Evolutionary conservation across 2,329 filamentous ascomycete genomes (phyloP).

Genomic region (Exophiala xenobiotica): DNA sequence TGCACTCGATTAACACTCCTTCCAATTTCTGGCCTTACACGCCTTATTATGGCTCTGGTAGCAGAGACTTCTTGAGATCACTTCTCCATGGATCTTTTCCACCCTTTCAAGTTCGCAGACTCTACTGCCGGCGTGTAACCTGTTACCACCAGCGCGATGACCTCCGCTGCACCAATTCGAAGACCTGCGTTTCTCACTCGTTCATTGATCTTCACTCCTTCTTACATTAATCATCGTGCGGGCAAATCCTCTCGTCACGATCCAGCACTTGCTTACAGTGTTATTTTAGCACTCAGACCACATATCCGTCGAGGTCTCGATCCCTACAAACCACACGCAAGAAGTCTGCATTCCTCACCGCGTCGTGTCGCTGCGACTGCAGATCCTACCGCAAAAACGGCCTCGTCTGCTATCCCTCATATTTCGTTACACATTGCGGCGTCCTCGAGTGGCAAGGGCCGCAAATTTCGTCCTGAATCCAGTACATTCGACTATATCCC

Average conservation of each 20-base stretch:
- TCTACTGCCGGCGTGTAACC: not conserved
- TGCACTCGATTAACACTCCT: not conserved
- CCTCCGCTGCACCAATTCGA: slow-evolving; percentile 17
- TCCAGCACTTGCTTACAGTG: slow-evolving; percentile 28
- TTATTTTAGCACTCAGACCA: slow-evolving; percentile 23
- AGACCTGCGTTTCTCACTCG: slow-evolving; percentile 23
- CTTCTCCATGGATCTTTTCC: not conserved
- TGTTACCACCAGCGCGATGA: slow-evolving; percentile 13
- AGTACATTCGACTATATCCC: slow-evolving; percentile 74
- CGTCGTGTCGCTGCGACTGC: slow-evolving; percentile 7
- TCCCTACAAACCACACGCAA: slow-evolving; percentile 20
- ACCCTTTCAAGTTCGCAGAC: not conserved
- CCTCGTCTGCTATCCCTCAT: slow-evolving; percentile 34
- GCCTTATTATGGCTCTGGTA: not conserved
- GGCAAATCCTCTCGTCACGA: slow-evolving; percentile 24
- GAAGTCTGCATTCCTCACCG: slow-evolving; percentile 15
- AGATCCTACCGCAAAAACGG: not conserved
- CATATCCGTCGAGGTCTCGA: slow-evolving; percentile 23
- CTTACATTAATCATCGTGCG: slow-evolving; percentile 28
- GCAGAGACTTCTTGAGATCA: not conserved
- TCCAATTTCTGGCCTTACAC: not conserved
- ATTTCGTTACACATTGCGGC: slow-evolving; percentile 70
- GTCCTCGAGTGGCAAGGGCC: slow-evolving; percentile 72
- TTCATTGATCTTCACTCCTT: slow-evolving; percentile 21
- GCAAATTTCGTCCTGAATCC: slow-evolving; percentile 63